A percentile compares a stretch with the other conserved stretches of the same genome.
These are phyloP conservation scores for Inosperma sp. DNA, from an alignment of 768 basidiomycete genomes.

Conservation along the genomic window DNA sequence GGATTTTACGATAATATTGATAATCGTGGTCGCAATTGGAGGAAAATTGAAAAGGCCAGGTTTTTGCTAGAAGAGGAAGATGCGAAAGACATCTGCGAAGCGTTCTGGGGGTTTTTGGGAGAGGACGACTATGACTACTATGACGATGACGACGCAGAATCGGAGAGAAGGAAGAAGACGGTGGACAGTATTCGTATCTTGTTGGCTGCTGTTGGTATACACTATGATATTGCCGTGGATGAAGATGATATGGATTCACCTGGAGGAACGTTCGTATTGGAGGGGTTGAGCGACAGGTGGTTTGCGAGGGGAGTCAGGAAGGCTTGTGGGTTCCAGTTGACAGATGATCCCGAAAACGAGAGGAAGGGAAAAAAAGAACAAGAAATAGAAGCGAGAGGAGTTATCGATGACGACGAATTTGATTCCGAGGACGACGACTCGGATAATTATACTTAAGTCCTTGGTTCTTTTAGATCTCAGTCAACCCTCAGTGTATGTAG, in stretches of 20 bases:
- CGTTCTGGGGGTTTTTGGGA: conserved; percentile 3
- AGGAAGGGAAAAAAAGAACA: background rate
- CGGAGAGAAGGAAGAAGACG: background rate
- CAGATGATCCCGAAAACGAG: conserved; percentile 2
- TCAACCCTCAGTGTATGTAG: conserved; percentile 1
- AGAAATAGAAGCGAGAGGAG: background rate
- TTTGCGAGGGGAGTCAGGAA: conserved; percentile 8
- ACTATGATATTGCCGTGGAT: conserved; percentile 3
- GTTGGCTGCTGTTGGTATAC: conserved; percentile 8
- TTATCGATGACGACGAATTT: background rate
- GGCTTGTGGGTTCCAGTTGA: conserved; percentile 10
- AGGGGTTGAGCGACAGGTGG: conserved; percentile 6
- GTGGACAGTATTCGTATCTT: conserved; percentile 3
- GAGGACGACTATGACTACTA: background rate
- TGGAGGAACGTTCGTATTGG: background rate
- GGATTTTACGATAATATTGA: conserved; percentile 6
- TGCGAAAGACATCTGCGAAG: conserved; percentile 1
- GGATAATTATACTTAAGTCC: background rate
- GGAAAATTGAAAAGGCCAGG: conserved; percentile 2
- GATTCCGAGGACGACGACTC: conserved; percentile 4
- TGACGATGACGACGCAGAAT: background rate
- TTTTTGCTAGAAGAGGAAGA: conserved; percentile 4
- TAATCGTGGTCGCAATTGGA: background rate
- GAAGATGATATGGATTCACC: conserved; percentile 3
- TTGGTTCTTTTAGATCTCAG: background rate